Percentiles rank a stretch among this genome's conserved stretches.
phyloP scores from a whole-genome alignment of 176 grass and related monocot genomes.

The Eleusine indica region DNA sequence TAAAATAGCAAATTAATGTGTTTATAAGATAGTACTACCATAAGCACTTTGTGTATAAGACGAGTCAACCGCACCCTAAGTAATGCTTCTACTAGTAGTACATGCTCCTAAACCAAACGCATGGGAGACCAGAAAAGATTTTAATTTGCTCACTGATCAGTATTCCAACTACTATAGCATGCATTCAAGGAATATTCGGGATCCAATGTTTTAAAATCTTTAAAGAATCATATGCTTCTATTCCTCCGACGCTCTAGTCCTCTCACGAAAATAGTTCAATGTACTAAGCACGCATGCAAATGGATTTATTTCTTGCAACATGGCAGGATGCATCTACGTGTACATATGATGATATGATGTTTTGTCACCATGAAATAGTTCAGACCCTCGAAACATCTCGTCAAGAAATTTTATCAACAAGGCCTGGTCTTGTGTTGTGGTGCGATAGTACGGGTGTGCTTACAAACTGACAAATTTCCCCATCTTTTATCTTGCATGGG shows the following conservation, averaged over 20 bases:
- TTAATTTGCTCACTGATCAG: background rate
- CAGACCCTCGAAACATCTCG: constrained; percentile 20
- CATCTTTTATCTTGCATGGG: constrained; percentile 21
- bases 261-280: constrained; percentile 35
- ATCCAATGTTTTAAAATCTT: constrained; percentile 23
- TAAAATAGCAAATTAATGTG: too few species aligned
- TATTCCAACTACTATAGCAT: background rate
- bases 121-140: background rate
- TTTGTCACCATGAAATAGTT: constrained; percentile 36
- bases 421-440: background rate
- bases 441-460: background rate
- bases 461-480: constrained; percentile 31
- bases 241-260: background rate
- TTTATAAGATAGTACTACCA: too few species aligned
- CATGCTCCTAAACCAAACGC: background rate
- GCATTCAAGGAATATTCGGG: background rate
- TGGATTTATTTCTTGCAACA: constrained; percentile 8
- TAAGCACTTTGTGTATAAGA: too few species aligned
- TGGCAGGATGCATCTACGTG: constrained; percentile 31
- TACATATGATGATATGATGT: constrained; percentile 37
- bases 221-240: constrained; percentile 14
- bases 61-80: too few species aligned
- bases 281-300: background rate
- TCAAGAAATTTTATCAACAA: constrained; percentile 21
- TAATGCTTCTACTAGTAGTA: too few species aligned